Evolutionary conservation across 495 filamentous ascomycete genomes (phyloP), one percentile per base, ranked within the genome.

Genomic region (Podospora conica): DNA sequence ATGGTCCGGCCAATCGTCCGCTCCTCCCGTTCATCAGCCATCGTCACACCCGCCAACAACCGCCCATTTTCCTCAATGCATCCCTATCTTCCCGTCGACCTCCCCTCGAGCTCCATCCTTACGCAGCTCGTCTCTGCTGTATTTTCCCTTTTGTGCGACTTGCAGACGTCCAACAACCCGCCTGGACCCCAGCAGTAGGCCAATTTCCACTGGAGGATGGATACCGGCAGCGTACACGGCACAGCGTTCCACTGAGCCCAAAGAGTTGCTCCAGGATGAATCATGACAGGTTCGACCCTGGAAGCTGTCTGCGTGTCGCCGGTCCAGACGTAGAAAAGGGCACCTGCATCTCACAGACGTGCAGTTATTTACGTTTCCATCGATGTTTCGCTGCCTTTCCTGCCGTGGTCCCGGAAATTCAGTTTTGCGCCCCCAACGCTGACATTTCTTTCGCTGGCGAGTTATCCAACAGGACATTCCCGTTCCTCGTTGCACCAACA

Each of bases 241-340:
- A 48, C 60, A 61, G 24, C 60, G 60, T 61, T 53, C 12, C 60
- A 61, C 60, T 48, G 21, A 61, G 21, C 21, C 21, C 23, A 40
- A 40, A 18, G 9, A 7, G 29, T 18, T n/a, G 22, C 57, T 28
- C 10, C 60, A 25, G 60, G n/a, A 10, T 53, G 29, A 40, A 23
- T 53, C 10, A 22, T 61, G 10, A 12, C 23, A 20, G 10, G 27
- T 20, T 15, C 15, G 18, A 59, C 57, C 57, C 57, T 31, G n/a
- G 28, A 12, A 23, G 28, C 33, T 31, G 21, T 53, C 33, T 24
- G 55, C 22, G n/a, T 21, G 40, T 40, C 33, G 25, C 33, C 1
- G 9, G 7, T 10, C n/a, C 33, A 25, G 21, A 21, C 20, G 33
- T 61, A 61, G 33, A 60, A 61, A 61, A 61, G 60, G 33, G 29